Evolutionary conservation across 2,329 filamentous ascomycete species (phyloP).

Genomic region (Parascedosporium putredinis): DNA sequence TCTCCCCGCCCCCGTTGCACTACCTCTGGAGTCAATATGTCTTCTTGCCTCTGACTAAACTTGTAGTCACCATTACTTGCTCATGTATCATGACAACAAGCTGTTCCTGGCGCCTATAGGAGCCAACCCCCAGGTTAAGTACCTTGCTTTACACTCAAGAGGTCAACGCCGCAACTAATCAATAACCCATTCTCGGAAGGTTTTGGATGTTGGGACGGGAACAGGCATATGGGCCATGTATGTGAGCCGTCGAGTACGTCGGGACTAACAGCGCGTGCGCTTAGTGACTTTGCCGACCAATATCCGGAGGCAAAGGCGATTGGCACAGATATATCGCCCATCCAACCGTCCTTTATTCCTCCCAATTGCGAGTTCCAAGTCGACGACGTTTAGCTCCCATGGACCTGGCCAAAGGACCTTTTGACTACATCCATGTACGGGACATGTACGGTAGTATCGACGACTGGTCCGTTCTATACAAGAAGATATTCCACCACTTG

Average conservation of each 20-base stretch:
- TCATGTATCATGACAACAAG: not conserved
- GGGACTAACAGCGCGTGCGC: not conserved
- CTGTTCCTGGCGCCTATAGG: not conserved
- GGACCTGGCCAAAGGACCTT: slow-evolving; percentile 33
- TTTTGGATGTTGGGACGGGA: not conserved
- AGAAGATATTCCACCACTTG: not conserved
- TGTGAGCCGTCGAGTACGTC: not conserved
- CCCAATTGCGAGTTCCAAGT: slow-evolving; percentile 39
- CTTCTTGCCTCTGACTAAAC: not conserved
- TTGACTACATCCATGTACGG: slow-evolving; percentile 39
- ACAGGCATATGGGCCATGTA: not conserved
- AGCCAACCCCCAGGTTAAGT: not conserved
- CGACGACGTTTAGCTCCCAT: slow-evolving; percentile 40
- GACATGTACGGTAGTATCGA: not conserved
- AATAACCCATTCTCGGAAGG: not conserved
- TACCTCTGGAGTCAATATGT: not conserved
- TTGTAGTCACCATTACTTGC: not conserved
- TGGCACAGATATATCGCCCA: slow-evolving; percentile 40
- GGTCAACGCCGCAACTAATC: not conserved
- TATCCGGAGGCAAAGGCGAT: slow-evolving; percentile 33
- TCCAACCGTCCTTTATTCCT: slow-evolving; percentile 39
- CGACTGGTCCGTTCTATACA: not conserved
- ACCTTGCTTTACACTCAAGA: not conserved
- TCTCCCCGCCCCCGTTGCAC: no score
- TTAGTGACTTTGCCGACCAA: slow-evolving; percentile 26